These are phyloP conservation scores for Solanum virginianum DNA, from an alignment of 257 asterid species.

Conservation along the genomic window DNA sequence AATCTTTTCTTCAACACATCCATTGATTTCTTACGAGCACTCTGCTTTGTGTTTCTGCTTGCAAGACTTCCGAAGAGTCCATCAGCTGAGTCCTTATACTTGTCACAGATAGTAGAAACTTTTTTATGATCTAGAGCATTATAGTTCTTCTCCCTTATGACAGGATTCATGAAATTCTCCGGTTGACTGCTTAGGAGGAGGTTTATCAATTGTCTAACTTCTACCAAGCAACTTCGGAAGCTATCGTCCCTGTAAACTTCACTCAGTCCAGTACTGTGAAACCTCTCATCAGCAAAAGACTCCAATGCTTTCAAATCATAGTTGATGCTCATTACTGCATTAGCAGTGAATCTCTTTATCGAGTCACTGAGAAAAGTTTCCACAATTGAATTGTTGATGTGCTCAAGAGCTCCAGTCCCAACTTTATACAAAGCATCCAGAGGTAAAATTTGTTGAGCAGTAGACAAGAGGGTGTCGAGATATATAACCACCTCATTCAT, in stretches of 20 bases:
- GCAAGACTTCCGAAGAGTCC: slow-evolving; percentile 89
- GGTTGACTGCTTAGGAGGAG: slow-evolving; percentile 88
- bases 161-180: slow-evolving; percentile 93
- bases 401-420: slow-evolving; percentile 83
- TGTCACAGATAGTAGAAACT: slow-evolving; percentile 78
- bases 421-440: slow-evolving; percentile 78
- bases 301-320: slow-evolving; percentile 62
- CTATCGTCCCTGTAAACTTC: slow-evolving; percentile 69
- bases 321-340: slow-evolving; percentile 48
- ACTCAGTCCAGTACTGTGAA: slow-evolving; percentile 58
- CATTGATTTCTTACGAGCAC: slow-evolving; percentile 76
- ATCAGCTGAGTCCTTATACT: slow-evolving; percentile 71
- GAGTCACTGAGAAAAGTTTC: slow-evolving; percentile 56
- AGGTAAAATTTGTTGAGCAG: slow-evolving; percentile 86
- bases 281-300: slow-evolving; percentile 75
- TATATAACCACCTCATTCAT: slow-evolving; percentile 66
- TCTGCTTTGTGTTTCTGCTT: slow-evolving; percentile 56
- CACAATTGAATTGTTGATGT: slow-evolving; percentile 60
- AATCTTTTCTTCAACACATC: slow-evolving; percentile 68
- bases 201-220: slow-evolving; percentile 69
- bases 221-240: slow-evolving; percentile 60
- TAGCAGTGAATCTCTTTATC: slow-evolving; percentile 64
- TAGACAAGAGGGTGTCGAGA: slow-evolving; percentile 76
- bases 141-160: slow-evolving; percentile 70
- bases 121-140: slow-evolving; percentile 62